Conservation (phyloP, 2,329 filamentous ascomycete genomes). For the Immersiporthe knoxdaviesiana region DNA sequence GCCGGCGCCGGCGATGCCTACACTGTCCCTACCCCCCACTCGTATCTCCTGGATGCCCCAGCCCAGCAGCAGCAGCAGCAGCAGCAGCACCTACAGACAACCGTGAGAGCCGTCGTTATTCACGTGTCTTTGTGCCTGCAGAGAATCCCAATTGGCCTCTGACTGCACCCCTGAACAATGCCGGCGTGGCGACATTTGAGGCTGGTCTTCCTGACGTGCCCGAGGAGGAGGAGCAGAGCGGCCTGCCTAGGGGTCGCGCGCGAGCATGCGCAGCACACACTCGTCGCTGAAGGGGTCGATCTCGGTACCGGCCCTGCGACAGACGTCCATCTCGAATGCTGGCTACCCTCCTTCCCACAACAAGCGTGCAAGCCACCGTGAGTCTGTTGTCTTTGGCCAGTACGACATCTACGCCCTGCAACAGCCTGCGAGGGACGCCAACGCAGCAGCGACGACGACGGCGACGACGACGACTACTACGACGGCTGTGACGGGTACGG, state of each 20-base stretch:
- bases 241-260: conserved; percentile 43
- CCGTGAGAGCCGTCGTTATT: conserved; percentile 35
- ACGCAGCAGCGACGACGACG: no score
- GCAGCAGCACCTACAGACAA: neutral
- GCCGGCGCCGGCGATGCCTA: neutral
- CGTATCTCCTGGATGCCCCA: conserved; percentile 37
- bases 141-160: conserved; percentile 51
- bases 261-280: conserved; percentile 51
- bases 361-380: conserved; percentile 44
- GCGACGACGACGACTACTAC: no score
- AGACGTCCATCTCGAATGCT: conserved; percentile 21
- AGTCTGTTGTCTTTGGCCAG: conserved; percentile 56
- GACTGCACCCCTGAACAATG: conserved; percentile 39
- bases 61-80: conserved; percentile 26
- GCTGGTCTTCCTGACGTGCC: conserved; percentile 60
- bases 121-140: conserved; percentile 46
- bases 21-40: conserved; percentile 32
- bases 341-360: conserved; percentile 33
- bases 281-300: conserved; percentile 59
- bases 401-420: conserved; percentile 46
- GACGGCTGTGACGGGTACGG: conserved; percentile 32
- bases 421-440: conserved; percentile 36
- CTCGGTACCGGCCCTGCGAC: conserved; percentile 50
- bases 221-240: conserved; percentile 62
- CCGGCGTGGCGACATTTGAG: conserved; percentile 40